Evolutionary conservation across 1,139 yeast species (phyloP), one percentile per base, ranked within the genome.

Genomic region (Debaryomycetaceae sp.): DNA sequence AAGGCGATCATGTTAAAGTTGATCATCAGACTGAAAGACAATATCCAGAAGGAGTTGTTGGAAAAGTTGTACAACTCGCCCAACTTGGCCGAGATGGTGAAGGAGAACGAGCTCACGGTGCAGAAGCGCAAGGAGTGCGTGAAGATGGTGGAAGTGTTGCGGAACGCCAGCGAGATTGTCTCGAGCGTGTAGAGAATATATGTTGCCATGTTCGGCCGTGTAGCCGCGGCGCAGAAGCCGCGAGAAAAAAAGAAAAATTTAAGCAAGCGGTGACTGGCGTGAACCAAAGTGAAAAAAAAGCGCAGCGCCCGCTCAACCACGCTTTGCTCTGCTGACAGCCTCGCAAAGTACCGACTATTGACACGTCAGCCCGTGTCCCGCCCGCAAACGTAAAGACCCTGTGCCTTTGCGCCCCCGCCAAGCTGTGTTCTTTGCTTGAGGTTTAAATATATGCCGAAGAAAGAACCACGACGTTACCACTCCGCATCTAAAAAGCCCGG

Each of bases 71-170:
- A 89, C 59, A 81, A 81, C 42, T 75, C 83, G 29, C 80, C 77
- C 33, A 86, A 82, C 42, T 70, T 86, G 50, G 79, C 68, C 30
- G 85, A 80, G 33, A 68, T 91, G 55, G 88, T 91, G 26, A 85
- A 83, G 61, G 98, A 91, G 61, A 88, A 88, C 51, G 98, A 91
- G 46, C 64, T 80, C 43, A 91, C 96, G 0, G 88, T 88, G 38
- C 94, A 88, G 59, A 80, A 96, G 71, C 83, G 98, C 61, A 83
- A 82, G 55, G 98, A 91, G 59, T 89, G 96, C 57, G 65, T 80
- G 53, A 84, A 83, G 66, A 91, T 91, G 97, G 95, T 91, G 35
- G 89, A 84, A 46, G 91, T 89, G 32, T 73, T 91, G 58, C 75
- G 69, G 48, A 81, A 85, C 58, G 98, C 98, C 15, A 78, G 86